Percentiles rank a stretch among this genome's conserved stretches.
Evolutionary conservation across 306 rosid genomes (phyloP).

Genomic region (Citrullus colocynthis): DNA sequence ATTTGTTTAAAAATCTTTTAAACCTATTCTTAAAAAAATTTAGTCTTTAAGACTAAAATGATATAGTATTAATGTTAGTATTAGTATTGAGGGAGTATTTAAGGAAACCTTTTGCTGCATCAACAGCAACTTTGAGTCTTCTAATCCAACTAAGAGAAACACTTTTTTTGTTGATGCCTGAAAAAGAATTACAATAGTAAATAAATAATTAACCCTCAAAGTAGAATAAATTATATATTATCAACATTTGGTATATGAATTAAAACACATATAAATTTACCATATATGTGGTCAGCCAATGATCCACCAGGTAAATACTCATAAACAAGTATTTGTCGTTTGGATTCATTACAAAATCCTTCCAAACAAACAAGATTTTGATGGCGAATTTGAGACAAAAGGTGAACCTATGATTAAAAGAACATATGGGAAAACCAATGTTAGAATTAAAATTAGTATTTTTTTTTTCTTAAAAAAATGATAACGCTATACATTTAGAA

Average conservation of each 20-base stretch:
- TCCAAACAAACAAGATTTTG: conserved; percentile 85
- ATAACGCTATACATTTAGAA: too few relatives aligned
- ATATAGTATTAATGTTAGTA: too few relatives aligned
- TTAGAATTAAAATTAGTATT: not conserved
- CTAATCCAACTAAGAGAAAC: conserved; percentile 77
- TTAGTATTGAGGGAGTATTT: not conserved
- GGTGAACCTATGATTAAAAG: conserved; percentile 44
- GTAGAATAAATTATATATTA: not conserved
- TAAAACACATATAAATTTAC: conserved; percentile 17
- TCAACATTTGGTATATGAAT: not conserved
- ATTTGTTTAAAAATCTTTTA: too few relatives aligned
- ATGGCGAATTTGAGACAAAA: conserved; percentile 64
- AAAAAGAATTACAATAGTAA: not conserved
- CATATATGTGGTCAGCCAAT: conserved; percentile 70
- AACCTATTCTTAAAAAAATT: too few relatives aligned
- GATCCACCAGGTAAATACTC: conserved; percentile 96
- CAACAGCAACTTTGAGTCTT: conserved; percentile 86
- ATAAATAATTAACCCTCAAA: not conserved
- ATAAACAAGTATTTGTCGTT: conserved; percentile 85
- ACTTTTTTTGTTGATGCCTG: conserved; percentile 49
- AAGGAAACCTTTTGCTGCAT: conserved; percentile 80
- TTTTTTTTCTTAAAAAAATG: too few relatives aligned
- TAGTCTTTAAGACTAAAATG: too few relatives aligned
- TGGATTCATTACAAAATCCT: conserved; percentile 82
- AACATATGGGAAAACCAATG: not conserved